A percentile compares a stretch with the other conserved stretches of the same genome.
Evolutionary conservation across 1,284 basidiomycete genomes (phyloP).

Genomic region (Amylostereum chailletii): DNA sequence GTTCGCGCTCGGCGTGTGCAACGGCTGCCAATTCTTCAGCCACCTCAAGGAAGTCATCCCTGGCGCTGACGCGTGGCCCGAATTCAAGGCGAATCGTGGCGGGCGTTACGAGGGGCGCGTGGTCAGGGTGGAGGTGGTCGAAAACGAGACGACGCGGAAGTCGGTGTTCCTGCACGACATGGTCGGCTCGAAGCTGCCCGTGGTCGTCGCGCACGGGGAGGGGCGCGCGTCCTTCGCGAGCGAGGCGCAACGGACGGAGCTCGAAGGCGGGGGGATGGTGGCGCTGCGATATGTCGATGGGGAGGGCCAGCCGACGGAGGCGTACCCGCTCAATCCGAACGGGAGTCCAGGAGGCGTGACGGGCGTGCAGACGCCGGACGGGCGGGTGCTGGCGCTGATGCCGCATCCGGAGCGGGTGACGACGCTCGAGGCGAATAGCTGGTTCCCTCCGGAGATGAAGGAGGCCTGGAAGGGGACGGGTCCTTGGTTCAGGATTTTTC

Average conservation of each 20-base stretch:
- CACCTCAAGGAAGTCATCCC: conserved; percentile 84
- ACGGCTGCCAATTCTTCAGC: conserved; percentile 96
- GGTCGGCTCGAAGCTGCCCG: conserved; percentile 80
- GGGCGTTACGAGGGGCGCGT: conserved; percentile 89
- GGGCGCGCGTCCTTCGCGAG: conserved; percentile 71
- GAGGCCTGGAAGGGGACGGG: conserved; percentile 64
- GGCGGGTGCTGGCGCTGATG: conserved; percentile 91
- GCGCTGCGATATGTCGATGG: conserved; percentile 76
- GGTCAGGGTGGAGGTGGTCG: conserved; percentile 71
- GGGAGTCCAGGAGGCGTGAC: conserved; percentile 84
- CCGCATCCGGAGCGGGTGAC: conserved; percentile 87
- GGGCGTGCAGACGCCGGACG: conserved; percentile 80
- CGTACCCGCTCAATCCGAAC: conserved; percentile 94
- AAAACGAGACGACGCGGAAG: conserved; percentile 39
- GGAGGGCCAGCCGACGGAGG: conserved; percentile 53
- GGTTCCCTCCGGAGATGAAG: conserved; percentile 59
- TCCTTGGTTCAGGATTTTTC: conserved; percentile 95
- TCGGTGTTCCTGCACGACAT: conserved; percentile 88
- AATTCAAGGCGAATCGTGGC: conserved; percentile 84
- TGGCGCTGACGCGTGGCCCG: conserved; percentile 81
- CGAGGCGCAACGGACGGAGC: conserved; percentile 28
- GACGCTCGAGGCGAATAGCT: conserved; percentile 76
- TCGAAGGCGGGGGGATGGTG: conserved; percentile 47
- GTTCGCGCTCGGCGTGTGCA: conserved; percentile 94
- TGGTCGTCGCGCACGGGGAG: conserved; percentile 95